Conservation (phyloP, 2,329 filamentous ascomycete genomes). For the Annulohypoxylon truncatum region DNA sequence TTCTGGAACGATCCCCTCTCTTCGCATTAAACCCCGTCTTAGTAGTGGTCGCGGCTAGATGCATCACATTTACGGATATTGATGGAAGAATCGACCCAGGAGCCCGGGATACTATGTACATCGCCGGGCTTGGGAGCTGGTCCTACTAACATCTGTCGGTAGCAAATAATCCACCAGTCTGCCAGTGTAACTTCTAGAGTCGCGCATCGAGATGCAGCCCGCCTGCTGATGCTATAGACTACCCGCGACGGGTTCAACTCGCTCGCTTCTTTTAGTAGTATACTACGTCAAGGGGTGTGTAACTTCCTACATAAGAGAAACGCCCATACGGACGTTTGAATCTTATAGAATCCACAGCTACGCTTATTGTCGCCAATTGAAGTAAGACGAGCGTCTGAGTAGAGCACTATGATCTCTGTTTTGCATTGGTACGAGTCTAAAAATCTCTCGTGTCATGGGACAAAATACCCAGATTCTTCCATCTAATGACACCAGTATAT, state of each 20-base stretch:
- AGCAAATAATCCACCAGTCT: slow-evolving; percentile 10
- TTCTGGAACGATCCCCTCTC: slow-evolving; percentile 35
- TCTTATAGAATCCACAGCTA: slow-evolving; percentile 3
- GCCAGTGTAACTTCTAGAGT: slow-evolving; percentile 16
- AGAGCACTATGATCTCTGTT: slow-evolving; percentile 13
- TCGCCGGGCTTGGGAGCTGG: slow-evolving; percentile 4
- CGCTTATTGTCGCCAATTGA: slow-evolving; percentile 18
- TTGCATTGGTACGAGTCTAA: slow-evolving; percentile 12
- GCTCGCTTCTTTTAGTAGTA: slow-evolving; percentile 13
- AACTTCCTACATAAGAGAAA: slow-evolving; percentile 17
- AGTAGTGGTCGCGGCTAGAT: slow-evolving; percentile 35
- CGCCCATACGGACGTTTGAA: slow-evolving; percentile 1
- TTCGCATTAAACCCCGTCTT: slow-evolving; percentile 31
- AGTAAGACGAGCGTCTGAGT: slow-evolving; percentile 8
- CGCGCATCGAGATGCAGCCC: slow-evolving; percentile 13
- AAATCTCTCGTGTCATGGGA: slow-evolving; percentile 11
- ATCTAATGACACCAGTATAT: slow-evolving; percentile 1
- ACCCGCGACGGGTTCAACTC: slow-evolving; percentile 14
- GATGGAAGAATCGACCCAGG: slow-evolving; percentile 25
- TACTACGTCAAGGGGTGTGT: slow-evolving; percentile 12
- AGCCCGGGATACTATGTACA: slow-evolving; percentile 24
- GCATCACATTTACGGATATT: slow-evolving; percentile 23
- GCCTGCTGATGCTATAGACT: slow-evolving; percentile 11
- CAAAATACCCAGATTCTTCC: not conserved
- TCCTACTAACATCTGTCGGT: slow-evolving; percentile 12